phyloP scores from a whole-genome alignment of 1,284 basidiomycete species.

The Hemileia vastatrix region DNA sequence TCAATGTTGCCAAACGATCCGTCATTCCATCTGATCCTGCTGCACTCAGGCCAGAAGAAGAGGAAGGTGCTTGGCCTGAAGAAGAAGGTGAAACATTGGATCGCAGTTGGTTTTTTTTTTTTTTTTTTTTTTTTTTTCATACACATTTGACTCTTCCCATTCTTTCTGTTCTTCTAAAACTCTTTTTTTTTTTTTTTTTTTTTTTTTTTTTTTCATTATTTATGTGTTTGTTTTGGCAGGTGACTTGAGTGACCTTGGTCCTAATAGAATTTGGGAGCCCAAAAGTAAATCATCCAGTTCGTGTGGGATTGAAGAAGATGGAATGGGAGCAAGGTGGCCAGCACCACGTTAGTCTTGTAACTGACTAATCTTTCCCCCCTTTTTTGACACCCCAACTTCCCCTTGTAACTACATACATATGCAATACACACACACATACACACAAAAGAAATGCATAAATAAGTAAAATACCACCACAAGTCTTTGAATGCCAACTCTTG shows the following conservation, averaged over 20 bases:
- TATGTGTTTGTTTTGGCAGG: neutral
- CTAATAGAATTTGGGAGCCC: neutral
- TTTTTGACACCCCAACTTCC: no score
- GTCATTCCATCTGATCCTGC: slow-evolving; percentile 46
- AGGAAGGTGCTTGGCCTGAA: slow-evolving; percentile 49
- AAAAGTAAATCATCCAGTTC: slow-evolving; percentile 26
- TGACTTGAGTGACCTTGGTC: neutral
- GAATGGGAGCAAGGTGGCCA: slow-evolving; percentile 25
- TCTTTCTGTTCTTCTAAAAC: slow-evolving; percentile 10
- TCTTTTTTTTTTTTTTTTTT: slow-evolving; percentile 6
- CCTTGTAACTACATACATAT: no score
- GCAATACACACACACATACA: no score
- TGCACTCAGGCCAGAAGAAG: slow-evolving; percentile 36
- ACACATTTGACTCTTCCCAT: neutral
- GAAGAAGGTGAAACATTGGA: slow-evolving; percentile 47
- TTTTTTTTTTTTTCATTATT: neutral
- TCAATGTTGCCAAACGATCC: slow-evolving; percentile 56
- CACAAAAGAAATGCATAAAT: slow-evolving; percentile 12
- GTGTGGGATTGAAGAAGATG: slow-evolving; percentile 23
- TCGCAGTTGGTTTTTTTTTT: slow-evolving; percentile 7
- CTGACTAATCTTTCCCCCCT: no score
- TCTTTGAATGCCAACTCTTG: neutral
- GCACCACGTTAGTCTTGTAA: slow-evolving; percentile 24
- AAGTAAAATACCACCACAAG: slow-evolving; percentile 1
- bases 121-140: neutral